These are phyloP conservation scores for Botrytis byssoidea DNA, from an alignment of 2,329 filamentous ascomycete species.

Conservation along the genomic window DNA sequence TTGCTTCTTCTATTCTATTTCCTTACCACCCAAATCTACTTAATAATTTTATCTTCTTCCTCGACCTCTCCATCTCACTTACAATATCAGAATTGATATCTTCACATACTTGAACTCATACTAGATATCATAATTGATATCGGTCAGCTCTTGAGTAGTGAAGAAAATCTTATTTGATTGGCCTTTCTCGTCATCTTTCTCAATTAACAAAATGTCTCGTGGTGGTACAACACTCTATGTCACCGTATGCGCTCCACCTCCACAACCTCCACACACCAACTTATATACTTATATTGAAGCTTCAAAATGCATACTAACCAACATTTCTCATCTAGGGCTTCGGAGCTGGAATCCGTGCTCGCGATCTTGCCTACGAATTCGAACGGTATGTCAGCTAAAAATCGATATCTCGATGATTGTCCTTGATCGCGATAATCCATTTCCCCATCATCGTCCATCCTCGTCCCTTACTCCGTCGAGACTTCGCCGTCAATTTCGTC, in stretches of 20 bases:
- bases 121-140: background rate
- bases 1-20: background rate
- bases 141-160: conserved; percentile 3
- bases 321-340: conserved; percentile 60
- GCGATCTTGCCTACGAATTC: conserved; percentile 99
- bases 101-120: background rate
- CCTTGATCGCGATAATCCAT: conserved; percentile 42
- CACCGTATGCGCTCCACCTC: conserved; percentile 49
- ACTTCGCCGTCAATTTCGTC: conserved; percentile 47
- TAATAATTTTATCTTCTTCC: background rate
- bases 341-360: conserved; percentile 95
- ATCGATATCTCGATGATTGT: conserved; percentile 48
- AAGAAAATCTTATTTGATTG: conserved; percentile 4
- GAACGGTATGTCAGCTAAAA: conserved; percentile 87
- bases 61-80: background rate
- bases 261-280: conserved; percentile 22
- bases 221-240: conserved; percentile 95
- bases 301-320: conserved; percentile 19
- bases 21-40: background rate
- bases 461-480: conserved; percentile 38
- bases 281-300: background rate
- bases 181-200: conserved; percentile 14
- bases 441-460: conserved; percentile 39
- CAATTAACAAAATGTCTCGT: conserved; percentile 70
- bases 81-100: background rate